A percentile compares a stretch with the other conserved stretches of the same genome.
Evolutionary conservation across 2,329 filamentous ascomycete genomes (phyloP).

Genomic region (Fusarium anthophilum): DNA sequence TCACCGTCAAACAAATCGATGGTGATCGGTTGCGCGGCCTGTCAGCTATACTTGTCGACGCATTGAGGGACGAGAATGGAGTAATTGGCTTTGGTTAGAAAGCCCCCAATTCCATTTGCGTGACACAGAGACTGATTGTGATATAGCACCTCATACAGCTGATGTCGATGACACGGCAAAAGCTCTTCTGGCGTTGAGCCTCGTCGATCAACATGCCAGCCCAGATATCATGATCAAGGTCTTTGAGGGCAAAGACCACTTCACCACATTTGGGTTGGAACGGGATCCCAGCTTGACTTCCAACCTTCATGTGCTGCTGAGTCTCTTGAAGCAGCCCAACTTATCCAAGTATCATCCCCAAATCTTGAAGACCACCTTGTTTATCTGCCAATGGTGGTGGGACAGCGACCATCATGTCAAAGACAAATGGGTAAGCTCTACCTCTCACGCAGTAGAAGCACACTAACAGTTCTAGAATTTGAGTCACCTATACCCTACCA

Average conservation of each 20-base stretch:
- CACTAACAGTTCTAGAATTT: not conserved
- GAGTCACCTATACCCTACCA: not conserved
- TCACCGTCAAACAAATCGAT: not conserved
- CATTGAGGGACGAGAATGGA: not conserved
- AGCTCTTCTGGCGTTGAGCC: not conserved
- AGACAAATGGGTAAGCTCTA: not conserved
- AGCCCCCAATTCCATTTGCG: rapidly evolving
- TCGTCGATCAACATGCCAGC: not conserved
- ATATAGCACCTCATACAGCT: not conserved
- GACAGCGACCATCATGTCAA: not conserved
- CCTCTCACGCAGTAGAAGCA: rapidly evolving
- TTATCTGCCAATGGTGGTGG: not conserved
- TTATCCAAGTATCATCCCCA: not conserved
- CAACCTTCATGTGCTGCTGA: not conserved
- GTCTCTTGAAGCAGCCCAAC: not conserved
- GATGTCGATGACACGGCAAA: slow-evolving; percentile 1
- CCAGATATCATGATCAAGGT: not conserved
- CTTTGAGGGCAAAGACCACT: not conserved
- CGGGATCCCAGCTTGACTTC: slow-evolving; percentile 2
- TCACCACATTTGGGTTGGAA: not conserved
- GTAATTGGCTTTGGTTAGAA: not conserved
- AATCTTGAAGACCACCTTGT: not conserved
- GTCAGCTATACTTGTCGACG: rapidly evolving
- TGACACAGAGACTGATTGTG: rapidly evolving
- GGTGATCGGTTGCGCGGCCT: not conserved